Base-by-base conservation (phyloP, 176 grass and related monocot species). In the Phoenix dactylifera region DNA sequence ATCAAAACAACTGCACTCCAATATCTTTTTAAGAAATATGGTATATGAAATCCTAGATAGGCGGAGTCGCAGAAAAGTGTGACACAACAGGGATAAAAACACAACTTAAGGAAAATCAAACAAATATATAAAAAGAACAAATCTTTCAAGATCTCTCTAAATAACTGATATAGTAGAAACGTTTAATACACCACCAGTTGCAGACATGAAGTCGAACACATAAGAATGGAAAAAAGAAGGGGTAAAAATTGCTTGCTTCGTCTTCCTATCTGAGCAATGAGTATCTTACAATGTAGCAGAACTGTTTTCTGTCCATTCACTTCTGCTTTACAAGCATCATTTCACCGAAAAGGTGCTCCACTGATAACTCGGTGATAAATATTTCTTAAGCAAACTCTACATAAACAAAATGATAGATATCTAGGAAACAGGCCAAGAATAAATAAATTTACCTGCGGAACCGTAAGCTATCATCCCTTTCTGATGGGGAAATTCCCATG, bases 311-410 rank as follows among this genome's bases (percentile, higher is more conserved):
- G 79, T 59, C 69, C 71, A 62, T 68, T 81, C 70, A 75, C 77
- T 56, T 81, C 35, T 2, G 35, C 7, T 44, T 44, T 44, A 44
- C 35, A 44, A 44, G 3, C 60, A 64, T 79, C 67, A 80, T 70
- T 62, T 67, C 60, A 77, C 73, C 39, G 18, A 78, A 74, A 59
- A 85, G 25, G 64, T 67, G 70, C 57, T 84, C 49, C 57, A 65
- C 66, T 77, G 69, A 69, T 75, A 72, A 81, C 74, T 44, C 51
- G 62, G 54, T 77, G 76, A 74, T 61, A 83, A 35, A 79, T 69
- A 62, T 72, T 83, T 62, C 70, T 79, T 22, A 62, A 68, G 57
- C 74, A 90, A 85, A 76, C 80, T 89, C 82, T 83, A 89, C 78
- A 71, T 22, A 77, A 72, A 64, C 51, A 72, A 72, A 72, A 79